phyloP scores from a whole-genome alignment of 352 stramenopile genomes.

The Globisporangium paroecandrum region DNA sequence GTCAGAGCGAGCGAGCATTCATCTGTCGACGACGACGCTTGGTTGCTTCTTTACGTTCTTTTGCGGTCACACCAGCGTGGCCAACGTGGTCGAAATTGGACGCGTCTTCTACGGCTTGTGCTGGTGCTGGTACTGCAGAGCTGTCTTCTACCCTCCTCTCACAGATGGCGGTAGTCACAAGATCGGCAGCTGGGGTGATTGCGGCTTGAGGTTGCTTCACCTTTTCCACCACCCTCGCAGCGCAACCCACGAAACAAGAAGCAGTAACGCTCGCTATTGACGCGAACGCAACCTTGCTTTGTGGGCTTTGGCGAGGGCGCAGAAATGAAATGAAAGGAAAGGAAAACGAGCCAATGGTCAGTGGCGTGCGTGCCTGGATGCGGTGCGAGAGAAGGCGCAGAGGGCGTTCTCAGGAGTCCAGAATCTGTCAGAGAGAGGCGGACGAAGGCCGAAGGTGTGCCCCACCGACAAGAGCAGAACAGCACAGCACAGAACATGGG shows the following conservation, averaged over 20 bases:
- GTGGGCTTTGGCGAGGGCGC: background rate
- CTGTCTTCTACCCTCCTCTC: background rate
- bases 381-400: background rate
- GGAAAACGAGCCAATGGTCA: background rate
- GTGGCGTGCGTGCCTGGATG: background rate
- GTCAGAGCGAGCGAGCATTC: background rate
- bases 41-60: background rate
- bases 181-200: background rate
- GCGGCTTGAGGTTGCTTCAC: background rate
- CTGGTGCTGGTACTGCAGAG: background rate
- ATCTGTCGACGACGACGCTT: slow-evolving; percentile 2
- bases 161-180: background rate
- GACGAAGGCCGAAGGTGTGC: background rate
- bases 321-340: background rate
- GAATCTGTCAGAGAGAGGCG: slow-evolving; percentile 9
- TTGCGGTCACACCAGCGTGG: background rate
- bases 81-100: background rate
- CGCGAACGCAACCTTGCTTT: background rate
- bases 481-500: background rate
- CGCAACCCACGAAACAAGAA: background rate
- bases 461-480: background rate
- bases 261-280: background rate
- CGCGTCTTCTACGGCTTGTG: background rate
- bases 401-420: slow-evolving; percentile 12
- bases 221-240: background rate